These are phyloP conservation scores for Tylopilus orsonianus DNA, from an alignment of 1,284 basidiomycete genomes.

Conservation along the genomic window DNA sequence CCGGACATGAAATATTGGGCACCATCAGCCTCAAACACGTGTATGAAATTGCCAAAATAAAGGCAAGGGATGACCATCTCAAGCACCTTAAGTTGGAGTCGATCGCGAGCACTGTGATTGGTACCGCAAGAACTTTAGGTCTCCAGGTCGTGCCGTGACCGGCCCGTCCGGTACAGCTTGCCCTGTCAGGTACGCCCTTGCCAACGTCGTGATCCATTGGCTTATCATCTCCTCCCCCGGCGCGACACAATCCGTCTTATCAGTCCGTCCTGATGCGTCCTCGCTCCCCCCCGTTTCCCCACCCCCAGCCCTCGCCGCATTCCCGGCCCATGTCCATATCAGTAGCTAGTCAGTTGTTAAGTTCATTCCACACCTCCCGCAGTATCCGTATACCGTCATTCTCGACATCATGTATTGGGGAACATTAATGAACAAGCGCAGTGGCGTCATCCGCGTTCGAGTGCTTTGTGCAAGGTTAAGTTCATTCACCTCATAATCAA, in stretches of 20 bases:
- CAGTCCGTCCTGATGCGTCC: constrained; percentile 13
- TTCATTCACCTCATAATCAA: constrained; percentile 38
- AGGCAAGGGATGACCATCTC: constrained; percentile 86
- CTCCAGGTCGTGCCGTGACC: constrained; percentile 83
- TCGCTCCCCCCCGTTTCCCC: constrained; percentile 11
- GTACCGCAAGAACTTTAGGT: constrained; percentile 83
- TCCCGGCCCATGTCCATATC: constrained; percentile 12
- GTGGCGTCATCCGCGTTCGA: constrained; percentile 35
- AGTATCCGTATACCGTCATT: constrained; percentile 25
- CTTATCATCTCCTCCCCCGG: constrained; percentile 19
- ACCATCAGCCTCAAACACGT: constrained; percentile 95
- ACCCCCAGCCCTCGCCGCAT: constrained; percentile 9
- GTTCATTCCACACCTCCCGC: constrained; percentile 19
- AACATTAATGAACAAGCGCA: constrained; percentile 35
- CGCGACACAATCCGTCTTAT: constrained; percentile 26
- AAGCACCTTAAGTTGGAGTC: constrained; percentile 81
- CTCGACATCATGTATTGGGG: constrained; percentile 35
- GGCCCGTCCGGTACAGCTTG: constrained; percentile 24
- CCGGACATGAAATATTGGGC: constrained; percentile 74
- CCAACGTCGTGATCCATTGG: constrained; percentile 16
- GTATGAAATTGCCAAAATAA: constrained; percentile 99
- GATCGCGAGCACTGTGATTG: constrained; percentile 85
- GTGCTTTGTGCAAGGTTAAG: constrained; percentile 37
- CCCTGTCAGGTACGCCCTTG: constrained; percentile 28
- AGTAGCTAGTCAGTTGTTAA: constrained; percentile 31